Evolutionary conservation across 768 basidiomycete genomes (phyloP).

Genomic region (Pulveroboletus sp.): DNA sequence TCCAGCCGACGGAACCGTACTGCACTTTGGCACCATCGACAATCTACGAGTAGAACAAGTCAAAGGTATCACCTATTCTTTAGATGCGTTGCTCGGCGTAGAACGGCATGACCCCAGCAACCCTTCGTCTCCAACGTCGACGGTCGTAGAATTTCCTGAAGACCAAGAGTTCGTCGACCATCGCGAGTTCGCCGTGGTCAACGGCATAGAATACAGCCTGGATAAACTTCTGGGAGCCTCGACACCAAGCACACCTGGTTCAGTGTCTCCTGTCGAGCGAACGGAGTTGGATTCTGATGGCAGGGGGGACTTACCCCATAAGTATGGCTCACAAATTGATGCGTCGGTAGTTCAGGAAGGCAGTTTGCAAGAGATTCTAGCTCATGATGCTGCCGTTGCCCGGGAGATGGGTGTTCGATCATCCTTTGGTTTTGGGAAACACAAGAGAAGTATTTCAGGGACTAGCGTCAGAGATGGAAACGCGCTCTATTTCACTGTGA

Average conservation of each 20-base stretch:
- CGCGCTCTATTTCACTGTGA: conserved; percentile 86
- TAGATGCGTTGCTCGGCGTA: conserved; percentile 87
- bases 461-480: conserved; percentile 67
- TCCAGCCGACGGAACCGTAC: conserved; percentile 89
- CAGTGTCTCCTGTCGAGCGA: conserved; percentile 28
- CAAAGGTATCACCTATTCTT: conserved; percentile 95
- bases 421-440: conserved; percentile 32
- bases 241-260: conserved; percentile 39
- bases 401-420: conserved; percentile 61
- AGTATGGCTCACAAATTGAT: conserved; percentile 67
- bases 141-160: conserved; percentile 38
- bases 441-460: conserved; percentile 38
- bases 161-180: conserved; percentile 70
- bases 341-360: conserved; percentile 65
- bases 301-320: conserved; percentile 38
- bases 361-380: conserved; percentile 51
- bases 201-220: conserved; percentile 95
- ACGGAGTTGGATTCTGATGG: conserved; percentile 19
- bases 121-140: conserved; percentile 39
- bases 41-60: conserved; percentile 87
- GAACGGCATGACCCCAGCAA: conserved; percentile 44
- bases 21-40: conserved; percentile 87
- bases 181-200: conserved; percentile 91
- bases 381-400: conserved; percentile 69
- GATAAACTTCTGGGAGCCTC: conserved; percentile 74